Percentiles rank a stretch among this genome's conserved stretches.
Conservation (phyloP, 345 rosid species). For the Dimocarpus longan region DNA sequence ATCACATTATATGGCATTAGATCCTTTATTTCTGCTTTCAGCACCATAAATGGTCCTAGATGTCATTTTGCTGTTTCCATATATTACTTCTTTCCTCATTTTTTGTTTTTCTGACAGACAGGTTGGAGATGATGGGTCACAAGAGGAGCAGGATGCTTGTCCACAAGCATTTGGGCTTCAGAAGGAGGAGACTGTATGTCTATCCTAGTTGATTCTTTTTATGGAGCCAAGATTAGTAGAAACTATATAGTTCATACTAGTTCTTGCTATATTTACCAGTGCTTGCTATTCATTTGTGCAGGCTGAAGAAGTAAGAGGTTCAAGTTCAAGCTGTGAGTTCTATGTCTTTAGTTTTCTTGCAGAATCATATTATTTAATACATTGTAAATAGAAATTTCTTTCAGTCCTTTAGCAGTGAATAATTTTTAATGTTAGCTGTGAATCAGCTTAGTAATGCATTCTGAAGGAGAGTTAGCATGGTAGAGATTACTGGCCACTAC, state of each 20-base stretch:
- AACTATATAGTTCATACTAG: not conserved
- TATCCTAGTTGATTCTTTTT: conserved; percentile 21
- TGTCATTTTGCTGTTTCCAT: not conserved
- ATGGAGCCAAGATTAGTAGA: conserved; percentile 11
- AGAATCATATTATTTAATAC: conserved; percentile 3
- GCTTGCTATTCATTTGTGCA: conserved; percentile 37
- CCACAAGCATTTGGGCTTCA: conserved; percentile 31
- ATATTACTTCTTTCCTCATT: not conserved
- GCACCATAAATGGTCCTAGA: not conserved
- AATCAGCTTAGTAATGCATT: not conserved
- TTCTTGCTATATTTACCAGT: conserved; percentile 19
- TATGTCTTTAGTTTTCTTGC: conserved; percentile 21
- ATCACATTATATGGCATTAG: not conserved
- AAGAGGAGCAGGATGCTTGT: conserved; percentile 29
- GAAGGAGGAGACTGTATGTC: conserved; percentile 45
- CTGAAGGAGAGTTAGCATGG: not conserved
- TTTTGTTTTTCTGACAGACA: conserved; percentile 57
- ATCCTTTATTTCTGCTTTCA: not conserved
- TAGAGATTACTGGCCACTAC: not conserved
- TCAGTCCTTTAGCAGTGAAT: conserved; percentile 1
- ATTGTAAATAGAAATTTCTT: not conserved
- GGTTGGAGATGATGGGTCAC: conserved; percentile 38
- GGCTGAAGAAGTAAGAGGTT: conserved; percentile 51
- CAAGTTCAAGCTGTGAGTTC: conserved; percentile 53
- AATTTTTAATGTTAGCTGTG: not conserved